A percentile compares a stretch with the other conserved stretches of the same genome.
Evolutionary conservation across 2,329 filamentous ascomycete genomes (phyloP).

Genomic region (Cladophialophora immunda): DNA sequence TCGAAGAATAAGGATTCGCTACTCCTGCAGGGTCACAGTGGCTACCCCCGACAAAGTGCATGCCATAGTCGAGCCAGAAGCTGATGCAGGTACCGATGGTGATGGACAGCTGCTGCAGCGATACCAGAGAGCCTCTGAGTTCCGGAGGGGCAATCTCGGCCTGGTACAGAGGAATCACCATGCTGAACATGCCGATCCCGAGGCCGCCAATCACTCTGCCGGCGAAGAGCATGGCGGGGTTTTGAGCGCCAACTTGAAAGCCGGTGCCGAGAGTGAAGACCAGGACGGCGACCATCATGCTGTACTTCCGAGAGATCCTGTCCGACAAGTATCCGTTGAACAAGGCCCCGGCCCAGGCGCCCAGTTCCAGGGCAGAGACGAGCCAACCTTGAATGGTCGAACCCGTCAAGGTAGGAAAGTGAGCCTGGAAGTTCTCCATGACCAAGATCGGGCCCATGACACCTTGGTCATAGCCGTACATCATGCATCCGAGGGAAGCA

Average conservation of each 20-base stretch:
- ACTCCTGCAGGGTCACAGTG: conserved; percentile 17
- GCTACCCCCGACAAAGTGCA: conserved; percentile 12
- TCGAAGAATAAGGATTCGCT: conserved; percentile 1
- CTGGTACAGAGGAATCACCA: conserved; percentile 40
- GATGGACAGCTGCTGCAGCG: conserved; percentile 54
- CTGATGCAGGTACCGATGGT: conserved; percentile 53
- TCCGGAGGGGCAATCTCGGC: conserved; percentile 48
- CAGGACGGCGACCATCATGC: conserved; percentile 42
- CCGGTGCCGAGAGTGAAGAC: conserved; percentile 49
- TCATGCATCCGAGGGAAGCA: neutral
- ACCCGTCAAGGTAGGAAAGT: neutral
- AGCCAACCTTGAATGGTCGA: neutral
- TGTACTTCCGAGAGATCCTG: conserved; percentile 44
- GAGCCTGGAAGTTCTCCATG: neutral
- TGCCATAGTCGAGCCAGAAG: conserved; percentile 54
- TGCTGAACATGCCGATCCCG: conserved; percentile 42
- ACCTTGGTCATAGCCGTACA: neutral
- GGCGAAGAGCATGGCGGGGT: neutral
- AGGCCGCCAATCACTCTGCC: neutral
- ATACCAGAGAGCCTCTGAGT: conserved; percentile 51
- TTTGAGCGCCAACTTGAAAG: conserved; percentile 56
- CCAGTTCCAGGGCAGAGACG: conserved; percentile 25
- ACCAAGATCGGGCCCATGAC: neutral
- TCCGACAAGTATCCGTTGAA: conserved; percentile 48
- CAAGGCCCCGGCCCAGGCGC: conserved; percentile 49